These are phyloP conservation scores for Akanthomyces muscarius DNA, from an alignment of 2,329 filamentous ascomycete species.

Conservation along the genomic window DNA sequence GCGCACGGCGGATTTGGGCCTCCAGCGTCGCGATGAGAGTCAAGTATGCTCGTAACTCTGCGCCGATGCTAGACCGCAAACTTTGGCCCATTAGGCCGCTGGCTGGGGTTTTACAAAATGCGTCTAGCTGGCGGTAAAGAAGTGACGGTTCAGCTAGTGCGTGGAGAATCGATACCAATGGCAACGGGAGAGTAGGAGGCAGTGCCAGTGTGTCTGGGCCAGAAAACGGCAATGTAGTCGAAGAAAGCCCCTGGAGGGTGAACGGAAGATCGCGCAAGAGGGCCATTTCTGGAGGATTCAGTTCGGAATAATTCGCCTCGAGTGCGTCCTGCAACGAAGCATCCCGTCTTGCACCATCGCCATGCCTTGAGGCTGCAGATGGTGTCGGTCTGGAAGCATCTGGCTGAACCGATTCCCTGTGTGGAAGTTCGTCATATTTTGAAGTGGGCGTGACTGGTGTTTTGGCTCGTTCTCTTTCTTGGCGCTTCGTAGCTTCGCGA, in stretches of 20 bases:
- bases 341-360: conserved; percentile 39
- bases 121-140: conserved; percentile 76
- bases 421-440: conserved; percentile 44
- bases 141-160: conserved; percentile 88
- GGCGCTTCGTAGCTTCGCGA: conserved; percentile 34
- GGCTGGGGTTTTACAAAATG: conserved; percentile 76
- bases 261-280: conserved; percentile 82
- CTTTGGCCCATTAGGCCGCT: conserved; percentile 89
- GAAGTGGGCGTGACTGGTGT: conserved; percentile 25
- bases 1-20: conserved; percentile 79
- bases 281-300: conserved; percentile 60
- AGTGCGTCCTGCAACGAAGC: conserved; percentile 55
- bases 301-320: conserved; percentile 52
- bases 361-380: conserved; percentile 34
- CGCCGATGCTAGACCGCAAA: conserved; percentile 77
- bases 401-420: conserved; percentile 52
- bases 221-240: conserved; percentile 74
- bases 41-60: conserved; percentile 84
- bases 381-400: conserved; percentile 46
- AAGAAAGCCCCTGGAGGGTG: conserved; percentile 87
- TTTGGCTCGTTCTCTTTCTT: conserved; percentile 36
- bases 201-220: conserved; percentile 67
- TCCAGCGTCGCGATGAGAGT: conserved; percentile 88
- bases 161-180: conserved; percentile 81
- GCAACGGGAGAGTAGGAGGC: conserved; percentile 74